Conservation (phyloP, 2,329 filamentous ascomycete genomes). For the Fonsecaea erecta region DNA sequence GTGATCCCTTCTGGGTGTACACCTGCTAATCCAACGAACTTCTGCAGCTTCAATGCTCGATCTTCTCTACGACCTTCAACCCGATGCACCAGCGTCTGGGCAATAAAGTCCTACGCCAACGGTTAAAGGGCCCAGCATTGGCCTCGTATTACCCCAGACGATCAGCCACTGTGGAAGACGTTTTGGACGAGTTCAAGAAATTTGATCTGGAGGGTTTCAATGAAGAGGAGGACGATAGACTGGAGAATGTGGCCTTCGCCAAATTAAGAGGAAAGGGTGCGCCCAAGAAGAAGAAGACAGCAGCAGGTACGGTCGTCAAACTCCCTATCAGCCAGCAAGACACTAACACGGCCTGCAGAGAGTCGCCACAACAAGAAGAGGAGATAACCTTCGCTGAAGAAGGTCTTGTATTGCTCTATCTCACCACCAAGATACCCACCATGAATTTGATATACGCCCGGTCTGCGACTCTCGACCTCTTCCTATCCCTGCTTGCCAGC, state of each 20-base stretch:
- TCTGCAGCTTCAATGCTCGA: slow-evolving; percentile 79
- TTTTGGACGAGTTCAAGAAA: slow-evolving; percentile 69
- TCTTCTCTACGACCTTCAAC: slow-evolving; percentile 92
- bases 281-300: slow-evolving; percentile 83
- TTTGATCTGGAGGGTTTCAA: slow-evolving; percentile 71
- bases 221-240: slow-evolving; percentile 76
- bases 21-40: neutral
- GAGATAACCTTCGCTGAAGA: slow-evolving; percentile 14
- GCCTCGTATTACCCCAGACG: slow-evolving; percentile 87
- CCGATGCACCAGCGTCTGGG: slow-evolving; percentile 79
- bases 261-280: slow-evolving; percentile 83
- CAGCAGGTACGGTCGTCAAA: slow-evolving; percentile 44
- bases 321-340: neutral
- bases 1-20: neutral
- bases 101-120: slow-evolving; percentile 89
- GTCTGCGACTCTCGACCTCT: neutral
- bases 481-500: neutral
- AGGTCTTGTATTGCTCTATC: slow-evolving; percentile 21
- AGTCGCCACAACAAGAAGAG: slow-evolving; percentile 30
- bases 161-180: slow-evolving; percentile 71
- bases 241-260: slow-evolving; percentile 69
- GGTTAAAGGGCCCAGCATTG: slow-evolving; percentile 80
- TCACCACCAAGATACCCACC: slow-evolving; percentile 26
- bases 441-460: neutral
- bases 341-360: slow-evolving; percentile 26